Evolutionary conservation across 2,329 filamentous ascomycete genomes (phyloP).

Genomic region (Thielaviopsis musarum): DNA sequence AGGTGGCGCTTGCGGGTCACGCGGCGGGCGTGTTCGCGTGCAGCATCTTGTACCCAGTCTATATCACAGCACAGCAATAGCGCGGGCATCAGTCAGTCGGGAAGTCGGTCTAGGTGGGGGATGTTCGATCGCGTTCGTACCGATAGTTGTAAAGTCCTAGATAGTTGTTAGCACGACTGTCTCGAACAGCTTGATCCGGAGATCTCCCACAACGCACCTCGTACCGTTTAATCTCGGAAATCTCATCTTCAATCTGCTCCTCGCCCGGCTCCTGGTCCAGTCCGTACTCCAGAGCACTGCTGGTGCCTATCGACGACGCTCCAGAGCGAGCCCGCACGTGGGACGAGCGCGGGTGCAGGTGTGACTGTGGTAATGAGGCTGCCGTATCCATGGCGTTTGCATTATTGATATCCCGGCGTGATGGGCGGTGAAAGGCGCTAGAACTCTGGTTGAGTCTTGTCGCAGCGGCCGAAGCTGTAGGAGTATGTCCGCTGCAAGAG

Average conservation of each 20-base stretch:
- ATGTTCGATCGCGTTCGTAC: constrained; percentile 24
- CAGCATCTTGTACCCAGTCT: constrained; percentile 98
- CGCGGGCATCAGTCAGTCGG: background rate
- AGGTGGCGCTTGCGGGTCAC: constrained; percentile 58
- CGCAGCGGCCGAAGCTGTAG: background rate
- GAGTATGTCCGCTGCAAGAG: background rate
- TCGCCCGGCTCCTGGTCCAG: constrained; percentile 21
- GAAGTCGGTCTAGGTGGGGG: background rate
- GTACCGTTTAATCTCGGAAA: constrained; percentile 94
- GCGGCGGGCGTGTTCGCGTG: constrained; percentile 70
- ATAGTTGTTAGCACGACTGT: constrained; percentile 1
- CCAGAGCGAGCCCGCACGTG: constrained; percentile 6
- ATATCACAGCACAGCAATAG: background rate
- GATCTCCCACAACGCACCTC: constrained; percentile 36
- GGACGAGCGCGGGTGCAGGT: background rate
- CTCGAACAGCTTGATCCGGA: background rate
- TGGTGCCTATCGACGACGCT: background rate
- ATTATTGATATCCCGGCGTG: background rate
- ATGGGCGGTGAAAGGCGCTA: background rate
- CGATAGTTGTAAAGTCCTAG: constrained; percentile 84
- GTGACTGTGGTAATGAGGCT: constrained; percentile 3
- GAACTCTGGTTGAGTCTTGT: background rate
- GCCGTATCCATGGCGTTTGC: constrained; percentile 4
- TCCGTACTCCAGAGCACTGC: constrained; percentile 19
- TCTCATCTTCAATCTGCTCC: constrained; percentile 76